Evolutionary conservation across 345 rosid genomes (phyloP), one percentile per base, ranked within the genome.

Genomic region (Salix viminalis): DNA sequence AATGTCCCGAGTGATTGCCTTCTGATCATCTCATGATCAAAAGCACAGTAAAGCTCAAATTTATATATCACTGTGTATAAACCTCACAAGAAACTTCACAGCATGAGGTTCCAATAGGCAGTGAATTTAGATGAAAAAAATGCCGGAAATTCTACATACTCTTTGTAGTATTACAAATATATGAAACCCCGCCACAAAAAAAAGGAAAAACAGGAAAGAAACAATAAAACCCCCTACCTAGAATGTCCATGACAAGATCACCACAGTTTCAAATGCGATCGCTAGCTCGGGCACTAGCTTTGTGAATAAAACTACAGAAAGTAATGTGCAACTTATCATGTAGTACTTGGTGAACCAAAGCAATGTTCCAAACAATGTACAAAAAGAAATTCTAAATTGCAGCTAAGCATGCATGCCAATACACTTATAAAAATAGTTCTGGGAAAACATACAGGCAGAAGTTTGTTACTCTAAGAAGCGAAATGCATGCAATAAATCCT

Each of bases 11-110:
- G 62, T 42, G 4, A 46, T 30, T 65, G 42, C 44, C 60, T 73
- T 75, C 64, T 62, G 76, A 75, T 67, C 82, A 74, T 71, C 80
- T 85, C 80, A 67, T 21, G 67, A 83, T 67, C 87, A 72, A 24
- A 83, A 85, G 62, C 74, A 72, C 52, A 65, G 32, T 61, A 42
- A 67, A 75, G 65, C 86, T 84, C 90, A 19, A 81, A 44, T 87
- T 79, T 74, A 70, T 89, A 75, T 87, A 82, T 85, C 90, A 89
- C 90, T 83, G 90, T 32, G 83, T 85, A 82, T 81, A 89, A 89
- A 83, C 92, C 82, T 79, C 92, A 87, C 79, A 82, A 58, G 79
- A 81, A 52, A 83, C 81, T 81, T 75, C 77, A 32, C 64, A 28
- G 12, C 86, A 79, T 82, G 89, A 87, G 84, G 88, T 85, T 87